These are phyloP conservation scores for Leersia perrieri DNA, from an alignment of 176 grass and related monocot genomes.

Conservation along the genomic window DNA sequence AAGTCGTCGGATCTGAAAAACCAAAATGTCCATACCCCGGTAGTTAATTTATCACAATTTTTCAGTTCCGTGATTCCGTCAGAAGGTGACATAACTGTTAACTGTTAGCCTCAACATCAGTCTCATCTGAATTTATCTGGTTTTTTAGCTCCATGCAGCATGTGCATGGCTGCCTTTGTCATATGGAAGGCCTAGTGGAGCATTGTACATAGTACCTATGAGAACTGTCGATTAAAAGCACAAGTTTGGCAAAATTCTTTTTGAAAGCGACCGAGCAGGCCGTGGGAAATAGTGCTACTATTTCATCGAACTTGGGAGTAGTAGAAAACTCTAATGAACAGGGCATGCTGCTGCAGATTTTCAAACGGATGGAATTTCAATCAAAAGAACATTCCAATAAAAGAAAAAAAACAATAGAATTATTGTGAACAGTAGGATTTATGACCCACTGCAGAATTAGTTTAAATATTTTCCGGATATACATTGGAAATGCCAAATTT, in stretches of 20 bases:
- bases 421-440: background rate
- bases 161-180: background rate
- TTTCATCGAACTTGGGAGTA: background rate
- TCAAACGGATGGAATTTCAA: background rate
- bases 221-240: background rate
- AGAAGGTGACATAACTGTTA: background rate
- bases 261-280: background rate
- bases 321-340: background rate
- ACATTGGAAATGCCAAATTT: background rate
- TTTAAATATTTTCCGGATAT: background rate
- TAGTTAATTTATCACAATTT: background rate
- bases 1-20: background rate
- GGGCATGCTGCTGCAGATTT: background rate
- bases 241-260: background rate
- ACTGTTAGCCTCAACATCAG: background rate
- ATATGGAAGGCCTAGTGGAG: background rate
- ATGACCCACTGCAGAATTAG: background rate
- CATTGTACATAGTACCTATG: background rate
- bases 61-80: background rate
- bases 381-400: background rate
- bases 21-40: background rate
- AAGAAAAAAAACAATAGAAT: background rate
- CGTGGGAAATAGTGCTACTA: background rate
- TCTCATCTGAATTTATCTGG: background rate
- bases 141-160: too few species aligned